Evolutionary conservation across 192 early-diverging fungal species (phyloP).

Genomic region (Podochytrium sp.): DNA sequence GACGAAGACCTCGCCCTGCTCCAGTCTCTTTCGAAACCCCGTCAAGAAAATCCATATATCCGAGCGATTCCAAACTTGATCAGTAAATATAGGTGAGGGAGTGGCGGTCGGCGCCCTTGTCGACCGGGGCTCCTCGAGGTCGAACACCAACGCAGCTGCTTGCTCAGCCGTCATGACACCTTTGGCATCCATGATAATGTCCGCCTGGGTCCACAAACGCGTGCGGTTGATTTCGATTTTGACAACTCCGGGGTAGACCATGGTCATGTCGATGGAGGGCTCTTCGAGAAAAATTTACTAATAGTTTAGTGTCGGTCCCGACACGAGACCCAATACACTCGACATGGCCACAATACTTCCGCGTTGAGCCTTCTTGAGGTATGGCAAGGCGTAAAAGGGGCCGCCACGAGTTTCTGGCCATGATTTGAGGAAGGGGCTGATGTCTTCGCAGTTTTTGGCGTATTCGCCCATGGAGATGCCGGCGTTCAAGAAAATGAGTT

Average conservation of each 20-base stretch:
- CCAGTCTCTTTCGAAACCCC: no score
- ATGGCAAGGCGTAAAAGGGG: slow-evolving; percentile 27
- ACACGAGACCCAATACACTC: slow-evolving; percentile 70
- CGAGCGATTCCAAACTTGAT: no score
- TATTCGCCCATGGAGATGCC: slow-evolving; percentile 67
- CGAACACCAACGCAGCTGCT: slow-evolving; percentile 8
- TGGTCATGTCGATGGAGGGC: slow-evolving; percentile 55
- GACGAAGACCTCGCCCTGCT: no score
- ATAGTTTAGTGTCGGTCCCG: slow-evolving; percentile 62
- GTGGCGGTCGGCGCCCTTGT: no score
- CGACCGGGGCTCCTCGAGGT: neutral
- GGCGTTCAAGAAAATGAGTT: slow-evolving; percentile 77
- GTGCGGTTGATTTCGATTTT: slow-evolving; percentile 49
- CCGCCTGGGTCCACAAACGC: slow-evolving; percentile 1
- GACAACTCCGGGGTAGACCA: slow-evolving; percentile 77
- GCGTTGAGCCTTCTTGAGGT: slow-evolving; percentile 33
- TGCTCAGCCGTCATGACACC: slow-evolving; percentile 14
- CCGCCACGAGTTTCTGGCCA: no score
- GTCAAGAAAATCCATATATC: no score
- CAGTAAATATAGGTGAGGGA: no score
- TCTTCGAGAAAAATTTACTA: slow-evolving; percentile 81
- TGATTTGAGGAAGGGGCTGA: slow-evolving; percentile 35
- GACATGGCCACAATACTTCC: slow-evolving; percentile 70
- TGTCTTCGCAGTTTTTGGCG: slow-evolving; percentile 35
- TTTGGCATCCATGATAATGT: neutral